Conservation (phyloP, 2,329 filamentous ascomycete species). For the Grosmannia clavigera region DNA sequence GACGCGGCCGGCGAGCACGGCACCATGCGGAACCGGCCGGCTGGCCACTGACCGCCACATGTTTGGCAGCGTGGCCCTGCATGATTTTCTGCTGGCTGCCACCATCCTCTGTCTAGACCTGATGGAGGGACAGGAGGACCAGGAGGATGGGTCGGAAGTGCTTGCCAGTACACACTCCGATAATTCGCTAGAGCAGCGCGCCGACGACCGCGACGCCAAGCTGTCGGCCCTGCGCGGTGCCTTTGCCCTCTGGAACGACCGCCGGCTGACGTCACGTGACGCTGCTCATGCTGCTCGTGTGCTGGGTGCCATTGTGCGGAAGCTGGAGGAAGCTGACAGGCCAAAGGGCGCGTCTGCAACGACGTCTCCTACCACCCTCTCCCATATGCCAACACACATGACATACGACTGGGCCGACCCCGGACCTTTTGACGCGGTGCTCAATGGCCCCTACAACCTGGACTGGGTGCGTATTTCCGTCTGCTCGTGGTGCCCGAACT, state of each 20-base stretch:
- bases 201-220: constrained; percentile 18
- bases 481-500: neutral
- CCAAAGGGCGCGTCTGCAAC: neutral
- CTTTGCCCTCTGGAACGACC: constrained; percentile 29
- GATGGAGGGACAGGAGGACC: constrained; percentile 16
- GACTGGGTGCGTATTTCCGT: constrained; percentile 11
- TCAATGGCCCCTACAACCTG: constrained; percentile 9
- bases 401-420: constrained; percentile 10
- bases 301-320: constrained; percentile 32
- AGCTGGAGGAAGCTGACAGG: constrained; percentile 16
- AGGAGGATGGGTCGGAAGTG: neutral
- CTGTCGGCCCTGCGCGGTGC: constrained; percentile 28
- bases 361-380: neutral
- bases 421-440: constrained; percentile 9
- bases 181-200: constrained; percentile 2
- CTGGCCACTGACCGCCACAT: constrained; percentile 42
- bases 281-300: constrained; percentile 33
- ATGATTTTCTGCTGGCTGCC: constrained; percentile 49
- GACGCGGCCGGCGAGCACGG: constrained; percentile 24
- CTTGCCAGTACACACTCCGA: neutral
- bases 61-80: constrained; percentile 40
- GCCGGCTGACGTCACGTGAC: constrained; percentile 26
- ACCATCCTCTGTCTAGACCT: constrained; percentile 46
- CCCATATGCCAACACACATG: neutral
- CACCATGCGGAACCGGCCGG: constrained; percentile 28